These are phyloP conservation scores for Fusarium duplospermum DNA, from an alignment of 2,329 filamentous ascomycete species.

Conservation along the genomic window DNA sequence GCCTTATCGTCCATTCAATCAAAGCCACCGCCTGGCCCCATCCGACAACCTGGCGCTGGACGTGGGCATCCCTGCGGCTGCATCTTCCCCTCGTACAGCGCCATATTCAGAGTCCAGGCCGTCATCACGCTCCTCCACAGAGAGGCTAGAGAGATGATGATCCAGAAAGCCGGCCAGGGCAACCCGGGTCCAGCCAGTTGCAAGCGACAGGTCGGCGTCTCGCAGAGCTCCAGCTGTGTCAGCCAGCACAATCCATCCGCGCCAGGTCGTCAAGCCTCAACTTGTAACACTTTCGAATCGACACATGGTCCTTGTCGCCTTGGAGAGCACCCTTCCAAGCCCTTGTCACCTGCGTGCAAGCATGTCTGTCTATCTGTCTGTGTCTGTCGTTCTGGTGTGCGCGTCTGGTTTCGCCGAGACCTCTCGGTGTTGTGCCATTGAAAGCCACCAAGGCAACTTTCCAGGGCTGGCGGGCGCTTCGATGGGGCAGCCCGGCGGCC, in stretches of 20 bases:
- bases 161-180: constrained; percentile 41
- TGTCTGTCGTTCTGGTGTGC: constrained; percentile 10
- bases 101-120: constrained; percentile 36
- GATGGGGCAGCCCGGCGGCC: not conserved
- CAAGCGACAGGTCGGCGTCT: constrained; percentile 37
- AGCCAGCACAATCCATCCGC: constrained; percentile 34
- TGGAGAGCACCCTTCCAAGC: constrained; percentile 18
- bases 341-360: constrained; percentile 23
- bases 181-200: constrained; percentile 39
- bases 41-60: constrained; percentile 43
- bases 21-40: constrained; percentile 44
- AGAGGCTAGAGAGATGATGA: constrained; percentile 35
- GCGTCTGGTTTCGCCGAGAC: constrained; percentile 34
- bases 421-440: constrained; percentile 24
- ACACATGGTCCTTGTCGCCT: constrained; percentile 35
- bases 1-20: constrained; percentile 41
- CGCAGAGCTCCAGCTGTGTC: constrained; percentile 34
- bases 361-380: constrained; percentile 12
- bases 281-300: constrained; percentile 33
- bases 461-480: constrained; percentile 23
- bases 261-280: constrained; percentile 34
- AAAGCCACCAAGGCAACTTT: constrained; percentile 11
- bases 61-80: constrained; percentile 35
- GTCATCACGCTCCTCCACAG: constrained; percentile 38
- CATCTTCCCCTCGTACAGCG: constrained; percentile 37